These are phyloP conservation scores for Fusarium subtropicale DNA, from an alignment of 2,329 filamentous ascomycete genomes.

Conservation along the genomic window DNA sequence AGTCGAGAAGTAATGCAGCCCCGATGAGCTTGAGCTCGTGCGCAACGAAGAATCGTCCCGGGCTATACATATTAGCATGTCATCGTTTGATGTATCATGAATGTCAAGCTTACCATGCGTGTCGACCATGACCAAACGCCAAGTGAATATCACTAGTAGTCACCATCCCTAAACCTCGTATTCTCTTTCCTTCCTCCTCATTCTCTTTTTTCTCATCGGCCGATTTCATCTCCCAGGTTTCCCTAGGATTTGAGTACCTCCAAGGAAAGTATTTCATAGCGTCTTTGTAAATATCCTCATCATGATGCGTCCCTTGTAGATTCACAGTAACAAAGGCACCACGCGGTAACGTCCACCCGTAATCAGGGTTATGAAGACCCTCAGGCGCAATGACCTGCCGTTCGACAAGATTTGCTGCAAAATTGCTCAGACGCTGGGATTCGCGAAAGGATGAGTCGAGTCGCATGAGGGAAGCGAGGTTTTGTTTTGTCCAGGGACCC, in stretches of 20 bases:
- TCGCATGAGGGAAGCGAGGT: constrained; percentile 57
- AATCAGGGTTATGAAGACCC: constrained; percentile 55
- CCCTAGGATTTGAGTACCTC: constrained; percentile 58
- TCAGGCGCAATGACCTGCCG: constrained; percentile 59
- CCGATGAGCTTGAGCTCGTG: constrained; percentile 67
- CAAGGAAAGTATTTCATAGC: constrained; percentile 61
- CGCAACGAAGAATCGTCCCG: constrained; percentile 67
- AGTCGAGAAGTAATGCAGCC: constrained; percentile 63
- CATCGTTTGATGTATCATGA: fast-evolving
- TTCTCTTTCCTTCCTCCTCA: constrained; percentile 50
- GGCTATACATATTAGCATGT: constrained; percentile 46
- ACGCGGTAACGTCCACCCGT: constrained; percentile 53
- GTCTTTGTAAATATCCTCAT: constrained; percentile 57
- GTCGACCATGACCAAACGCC: constrained; percentile 68
- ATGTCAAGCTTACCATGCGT: constrained; percentile 56
- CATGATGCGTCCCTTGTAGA: constrained; percentile 59
- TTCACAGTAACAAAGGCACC: constrained; percentile 59
- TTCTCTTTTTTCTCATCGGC: constrained; percentile 47
- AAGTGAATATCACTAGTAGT: constrained; percentile 64
- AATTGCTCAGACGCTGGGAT: constrained; percentile 62
- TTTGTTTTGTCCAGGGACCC: constrained; percentile 60
- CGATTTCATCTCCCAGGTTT: constrained; percentile 51
- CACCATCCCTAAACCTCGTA: constrained; percentile 61
- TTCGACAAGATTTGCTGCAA: constrained; percentile 59
- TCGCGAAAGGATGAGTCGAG: constrained; percentile 66